Evolutionary conservation across 2,329 filamentous ascomycete species (phyloP).

Genomic region (Neofusicoccum sp.): DNA sequence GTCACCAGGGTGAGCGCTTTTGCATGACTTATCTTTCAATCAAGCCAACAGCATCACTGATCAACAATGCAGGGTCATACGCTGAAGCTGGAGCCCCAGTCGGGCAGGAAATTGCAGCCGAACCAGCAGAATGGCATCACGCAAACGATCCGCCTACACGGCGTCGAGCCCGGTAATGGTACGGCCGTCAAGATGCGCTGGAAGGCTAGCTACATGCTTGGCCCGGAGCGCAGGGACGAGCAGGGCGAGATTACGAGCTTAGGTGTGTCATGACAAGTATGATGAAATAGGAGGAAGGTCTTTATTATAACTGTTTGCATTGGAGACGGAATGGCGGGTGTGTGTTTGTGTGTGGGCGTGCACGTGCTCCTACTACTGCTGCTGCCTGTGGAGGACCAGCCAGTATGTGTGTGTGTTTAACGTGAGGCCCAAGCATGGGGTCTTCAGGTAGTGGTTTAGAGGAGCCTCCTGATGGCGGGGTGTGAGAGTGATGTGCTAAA

Average conservation of each 20-base stretch:
- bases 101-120: constrained; percentile 71
- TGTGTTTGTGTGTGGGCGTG: too few relatives aligned
- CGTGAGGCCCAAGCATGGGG: too few relatives aligned
- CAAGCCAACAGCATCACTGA: neutral
- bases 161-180: constrained; percentile 71
- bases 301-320: neutral
- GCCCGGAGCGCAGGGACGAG: constrained; percentile 65
- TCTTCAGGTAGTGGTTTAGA: too few relatives aligned
- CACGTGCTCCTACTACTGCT: neutral
- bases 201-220: constrained; percentile 76
- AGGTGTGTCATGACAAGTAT: constrained; percentile 50
- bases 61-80: constrained; percentile 65
- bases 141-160: constrained; percentile 75
- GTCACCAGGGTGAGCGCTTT: constrained; percentile 72
- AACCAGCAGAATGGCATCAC: constrained; percentile 73
- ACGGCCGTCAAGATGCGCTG: constrained; percentile 84
- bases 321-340: neutral
- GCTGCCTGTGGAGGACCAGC: neutral
- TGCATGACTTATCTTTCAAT: neutral
- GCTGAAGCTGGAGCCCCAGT: constrained; percentile 80
- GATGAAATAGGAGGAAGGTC: neutral
- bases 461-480: too few relatives aligned
- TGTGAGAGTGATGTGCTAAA: too few relatives aligned
- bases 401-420: too few relatives aligned
- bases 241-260: constrained; percentile 82